Conservation (phyloP, 441 rosid genomes). For the Populus hybrid region DNA sequence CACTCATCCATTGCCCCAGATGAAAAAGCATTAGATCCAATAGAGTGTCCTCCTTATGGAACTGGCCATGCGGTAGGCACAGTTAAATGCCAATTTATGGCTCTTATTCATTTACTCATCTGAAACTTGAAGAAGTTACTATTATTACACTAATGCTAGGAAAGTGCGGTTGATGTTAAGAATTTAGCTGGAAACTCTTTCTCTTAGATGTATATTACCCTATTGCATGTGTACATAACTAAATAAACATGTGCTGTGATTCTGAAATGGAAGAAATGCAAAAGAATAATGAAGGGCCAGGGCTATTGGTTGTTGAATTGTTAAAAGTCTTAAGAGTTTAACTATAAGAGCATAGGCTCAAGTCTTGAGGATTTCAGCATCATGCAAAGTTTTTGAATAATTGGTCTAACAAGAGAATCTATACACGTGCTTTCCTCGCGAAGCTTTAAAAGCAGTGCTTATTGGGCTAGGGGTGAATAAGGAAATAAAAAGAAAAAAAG, state of each 20-base stretch:
- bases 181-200: background rate
- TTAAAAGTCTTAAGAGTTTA: background rate
- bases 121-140: background rate
- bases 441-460: background rate
- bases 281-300: background rate
- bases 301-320: background rate
- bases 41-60: constrained; percentile 64
- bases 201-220: background rate
- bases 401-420: background rate
- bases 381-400: background rate
- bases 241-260: background rate
- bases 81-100: background rate
- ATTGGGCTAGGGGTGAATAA: background rate
- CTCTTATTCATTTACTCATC: background rate
- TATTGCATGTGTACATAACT: background rate
- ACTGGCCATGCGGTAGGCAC: constrained; percentile 62
- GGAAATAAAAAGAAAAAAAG: background rate
- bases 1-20: constrained; percentile 38
- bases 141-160: background rate
- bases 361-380: background rate
- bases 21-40: constrained; percentile 37
- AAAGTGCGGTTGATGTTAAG: background rate
- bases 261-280: background rate
- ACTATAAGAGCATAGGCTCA: background rate
- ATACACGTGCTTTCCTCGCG: background rate